These are phyloP conservation scores for Dillenia suffruticosa DNA, from an alignment of 164 flowering plant species.

Conservation along the genomic window DNA sequence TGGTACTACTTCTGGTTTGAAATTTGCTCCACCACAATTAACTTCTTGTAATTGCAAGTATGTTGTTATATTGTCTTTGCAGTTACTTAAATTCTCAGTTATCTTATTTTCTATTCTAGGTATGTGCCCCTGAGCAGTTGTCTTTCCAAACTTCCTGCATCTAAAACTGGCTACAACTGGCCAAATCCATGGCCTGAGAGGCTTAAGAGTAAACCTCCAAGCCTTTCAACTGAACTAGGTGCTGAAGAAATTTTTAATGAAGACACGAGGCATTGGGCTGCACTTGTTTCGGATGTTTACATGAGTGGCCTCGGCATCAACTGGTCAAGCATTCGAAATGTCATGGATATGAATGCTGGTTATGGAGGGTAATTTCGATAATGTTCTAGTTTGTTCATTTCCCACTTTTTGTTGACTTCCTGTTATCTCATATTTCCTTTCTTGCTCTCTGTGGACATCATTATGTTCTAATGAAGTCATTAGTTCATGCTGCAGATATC, in stretches of 20 bases:
- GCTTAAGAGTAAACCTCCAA: slow-evolving; percentile 60
- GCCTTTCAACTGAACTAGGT: slow-evolving; percentile 38
- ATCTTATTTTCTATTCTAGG: slow-evolving; percentile 35
- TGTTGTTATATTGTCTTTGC: neutral
- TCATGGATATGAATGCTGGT: slow-evolving; percentile 98
- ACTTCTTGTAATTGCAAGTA: neutral
- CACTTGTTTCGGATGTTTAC: slow-evolving; percentile 64
- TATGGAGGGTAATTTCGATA: slow-evolving; percentile 77
- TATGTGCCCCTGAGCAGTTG: slow-evolving; percentile 66
- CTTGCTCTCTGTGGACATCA: too few relatives aligned
- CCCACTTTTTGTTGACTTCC: too few relatives aligned
- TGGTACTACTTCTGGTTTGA: slow-evolving; percentile 44
- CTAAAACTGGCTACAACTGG: slow-evolving; percentile 38
- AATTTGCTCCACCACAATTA: neutral
- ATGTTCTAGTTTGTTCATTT: too few relatives aligned
- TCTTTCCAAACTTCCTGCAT: slow-evolving; percentile 46
- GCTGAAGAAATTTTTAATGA: slow-evolving; percentile 38
- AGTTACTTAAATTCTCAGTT: neutral
- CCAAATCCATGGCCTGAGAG: slow-evolving; percentile 85
- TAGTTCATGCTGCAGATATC: too few relatives aligned
- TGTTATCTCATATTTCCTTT: too few relatives aligned
- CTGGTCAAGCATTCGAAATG: slow-evolving; percentile 77
- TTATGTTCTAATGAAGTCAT: too few relatives aligned
- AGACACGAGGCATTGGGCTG: slow-evolving; percentile 67
- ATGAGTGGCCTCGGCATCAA: slow-evolving; percentile 49